Evolutionary conservation across 768 basidiomycete species (phyloP), one percentile per base, ranked within the genome.

Genomic region (Lactifluus echinatus): DNA sequence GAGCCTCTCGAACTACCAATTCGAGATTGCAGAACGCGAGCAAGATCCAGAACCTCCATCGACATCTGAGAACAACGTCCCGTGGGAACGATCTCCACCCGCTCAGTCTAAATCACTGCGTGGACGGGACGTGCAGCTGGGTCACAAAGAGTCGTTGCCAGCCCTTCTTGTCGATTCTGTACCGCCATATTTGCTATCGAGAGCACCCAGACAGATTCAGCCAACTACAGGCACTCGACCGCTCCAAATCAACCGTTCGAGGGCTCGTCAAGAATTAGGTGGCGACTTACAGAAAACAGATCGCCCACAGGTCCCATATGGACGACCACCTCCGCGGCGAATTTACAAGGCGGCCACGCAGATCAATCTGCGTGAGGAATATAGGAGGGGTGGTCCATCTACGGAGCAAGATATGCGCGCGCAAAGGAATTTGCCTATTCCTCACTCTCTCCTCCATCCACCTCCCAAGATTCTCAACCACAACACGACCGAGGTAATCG

Each of bases 171-270:
- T 34, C 0, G 26, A 36, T 3, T 4, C n/a, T 26, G 28, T n/a
- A 23, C 42, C 15, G 5, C 53, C 36, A 2, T 19, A 37, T 24
- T 48, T 39, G 8, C 58, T 28, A 1, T 40, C 36, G 10, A 40
- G 7, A 34, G 19, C 4, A 23, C 17, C 6, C 15, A 50, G 12
- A 39, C 52, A 24, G 11, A 23, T 44, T 6, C 28, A 15, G 2
- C 21, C 42, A 17, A 26, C 8, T 0, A n/a, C 53, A 17, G 28
- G 40, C 19, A 50, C 58, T 26, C 58, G 48, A 14, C 58, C 53
- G 6, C 47, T 59, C 14, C 48, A 28, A 14, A 59, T 59, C 15
- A 26, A 55, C 12, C 58, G 48, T 55, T 44, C 48, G n/a, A 55
- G 33, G 47, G 50, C 44, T 42, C 42, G 8, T 33, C 34, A 29